Evolutionary conservation across 495 filamentous ascomycete genomes (phyloP).

Genomic region (Penicillium maclennaniae): DNA sequence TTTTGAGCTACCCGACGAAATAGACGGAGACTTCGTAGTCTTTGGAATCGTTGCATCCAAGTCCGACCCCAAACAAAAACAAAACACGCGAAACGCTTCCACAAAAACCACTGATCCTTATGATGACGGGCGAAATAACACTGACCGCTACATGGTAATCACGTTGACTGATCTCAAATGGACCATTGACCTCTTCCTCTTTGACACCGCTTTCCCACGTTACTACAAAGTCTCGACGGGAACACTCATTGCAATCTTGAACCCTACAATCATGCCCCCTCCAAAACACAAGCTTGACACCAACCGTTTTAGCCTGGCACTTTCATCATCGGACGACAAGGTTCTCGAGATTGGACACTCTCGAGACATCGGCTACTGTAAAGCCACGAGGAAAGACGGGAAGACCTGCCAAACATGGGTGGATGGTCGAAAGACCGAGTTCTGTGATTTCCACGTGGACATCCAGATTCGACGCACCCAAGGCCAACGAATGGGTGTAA

Average conservation of each 20-base stretch:
- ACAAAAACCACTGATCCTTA: constrained; percentile 43
- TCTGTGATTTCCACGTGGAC: constrained; percentile 91
- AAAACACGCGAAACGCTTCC: constrained; percentile 43
- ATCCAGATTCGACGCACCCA: constrained; percentile 68
- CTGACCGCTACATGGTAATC: constrained; percentile 86
- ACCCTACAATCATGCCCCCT: constrained; percentile 86
- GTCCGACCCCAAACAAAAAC: constrained; percentile 71
- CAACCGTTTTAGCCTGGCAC: constrained; percentile 74
- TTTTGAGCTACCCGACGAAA: constrained; percentile 82
- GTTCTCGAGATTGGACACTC: constrained; percentile 85
- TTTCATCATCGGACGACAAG: constrained; percentile 80
- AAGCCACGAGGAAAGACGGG: constrained; percentile 77
- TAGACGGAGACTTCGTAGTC: constrained; percentile 82
- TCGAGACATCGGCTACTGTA: constrained; percentile 87
- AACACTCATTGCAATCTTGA: constrained; percentile 88
- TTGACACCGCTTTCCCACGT: constrained; percentile 81
- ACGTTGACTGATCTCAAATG: constrained; percentile 83
- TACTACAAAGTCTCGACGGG: constrained; percentile 89
- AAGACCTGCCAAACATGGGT: constrained; percentile 79
- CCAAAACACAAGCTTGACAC: constrained; percentile 66
- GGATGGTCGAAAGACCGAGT: constrained; percentile 79
- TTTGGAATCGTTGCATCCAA: constrained; percentile 85
- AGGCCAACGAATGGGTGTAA: constrained; percentile 74
- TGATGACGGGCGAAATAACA: constrained; percentile 54
- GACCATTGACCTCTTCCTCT: constrained; percentile 89